Percentiles rank a stretch among this genome's conserved stretches.
Conservation (phyloP, 1,284 basidiomycete species). For the Leccinum solheimii region DNA sequence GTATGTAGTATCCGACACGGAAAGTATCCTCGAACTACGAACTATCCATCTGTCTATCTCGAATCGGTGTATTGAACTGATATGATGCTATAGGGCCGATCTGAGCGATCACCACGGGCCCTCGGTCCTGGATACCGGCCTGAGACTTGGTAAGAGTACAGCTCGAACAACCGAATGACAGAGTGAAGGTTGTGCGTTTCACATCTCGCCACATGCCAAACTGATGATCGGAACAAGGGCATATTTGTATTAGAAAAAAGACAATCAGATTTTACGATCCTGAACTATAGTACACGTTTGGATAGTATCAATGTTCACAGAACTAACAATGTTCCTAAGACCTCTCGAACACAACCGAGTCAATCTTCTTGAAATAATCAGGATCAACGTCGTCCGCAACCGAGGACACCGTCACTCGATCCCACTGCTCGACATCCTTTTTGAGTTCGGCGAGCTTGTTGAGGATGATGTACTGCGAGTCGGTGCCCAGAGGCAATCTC, state of each 20-base stretch:
- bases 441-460: conserved; percentile 21
- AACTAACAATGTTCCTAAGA: not conserved
- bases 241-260: not conserved
- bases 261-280: not conserved
- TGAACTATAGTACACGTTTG: not conserved
- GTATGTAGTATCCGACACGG: not conserved
- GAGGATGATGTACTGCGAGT: conserved; percentile 20
- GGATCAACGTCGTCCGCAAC: conserved; percentile 28
- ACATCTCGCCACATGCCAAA: not conserved
- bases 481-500: conserved; percentile 22
- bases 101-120: not conserved
- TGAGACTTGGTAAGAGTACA: not conserved
- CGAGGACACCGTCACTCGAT: conserved; percentile 16
- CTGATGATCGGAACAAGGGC: not conserved
- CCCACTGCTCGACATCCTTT: conserved; percentile 22
- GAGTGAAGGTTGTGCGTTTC: not conserved
- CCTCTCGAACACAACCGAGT: not conserved
- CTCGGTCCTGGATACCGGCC: not conserved
- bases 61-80: not conserved
- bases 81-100: not conserved
- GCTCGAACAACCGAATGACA: not conserved
- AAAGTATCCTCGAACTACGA: not conserved
- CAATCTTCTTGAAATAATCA: conserved; percentile 13
- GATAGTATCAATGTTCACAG: not conserved
- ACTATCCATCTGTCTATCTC: not conserved